These are phyloP conservation scores for Lanmaoa rubissima DNA, from an alignment of 768 basidiomycete species.

Conservation along the genomic window DNA sequence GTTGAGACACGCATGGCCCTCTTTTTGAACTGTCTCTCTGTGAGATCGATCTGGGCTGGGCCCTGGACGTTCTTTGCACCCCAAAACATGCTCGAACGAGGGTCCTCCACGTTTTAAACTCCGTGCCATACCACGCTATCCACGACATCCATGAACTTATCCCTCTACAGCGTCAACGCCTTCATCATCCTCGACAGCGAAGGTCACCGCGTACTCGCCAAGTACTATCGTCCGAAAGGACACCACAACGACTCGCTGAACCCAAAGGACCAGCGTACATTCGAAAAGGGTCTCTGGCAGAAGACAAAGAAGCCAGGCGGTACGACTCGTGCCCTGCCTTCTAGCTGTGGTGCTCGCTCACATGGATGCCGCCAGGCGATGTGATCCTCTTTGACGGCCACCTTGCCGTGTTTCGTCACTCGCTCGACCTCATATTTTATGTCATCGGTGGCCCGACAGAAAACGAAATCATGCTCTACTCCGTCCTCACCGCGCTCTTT, in stretches of 20 bases:
- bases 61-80: slow-evolving; percentile 11
- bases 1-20: neutral
- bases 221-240: slow-evolving; percentile 81
- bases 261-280: slow-evolving; percentile 90
- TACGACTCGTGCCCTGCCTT: slow-evolving; percentile 35
- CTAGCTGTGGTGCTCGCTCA: neutral
- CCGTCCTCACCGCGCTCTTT: slow-evolving; percentile 78
- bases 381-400: slow-evolving; percentile 90
- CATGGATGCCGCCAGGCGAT: slow-evolving; percentile 56
- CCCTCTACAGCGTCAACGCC: slow-evolving; percentile 83
- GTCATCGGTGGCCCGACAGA: slow-evolving; percentile 83
- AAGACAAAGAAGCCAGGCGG: slow-evolving; percentile 95
- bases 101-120: slow-evolving; percentile 19
- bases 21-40: slow-evolving; percentile 17
- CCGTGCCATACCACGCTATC: neutral
- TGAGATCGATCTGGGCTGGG: slow-evolving; percentile 16
- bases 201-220: slow-evolving; percentile 91
- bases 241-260: slow-evolving; percentile 40
- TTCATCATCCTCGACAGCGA: slow-evolving; percentile 95
- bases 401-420: slow-evolving; percentile 91
- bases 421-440: slow-evolving; percentile 94
- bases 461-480: slow-evolving; percentile 94
- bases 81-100: slow-evolving; percentile 15
- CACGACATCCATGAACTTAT: slow-evolving; percentile 56
- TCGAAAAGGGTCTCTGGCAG: slow-evolving; percentile 93